Conservation (phyloP, 148 eudicot genomes). For the Beta vulgaris region DNA sequence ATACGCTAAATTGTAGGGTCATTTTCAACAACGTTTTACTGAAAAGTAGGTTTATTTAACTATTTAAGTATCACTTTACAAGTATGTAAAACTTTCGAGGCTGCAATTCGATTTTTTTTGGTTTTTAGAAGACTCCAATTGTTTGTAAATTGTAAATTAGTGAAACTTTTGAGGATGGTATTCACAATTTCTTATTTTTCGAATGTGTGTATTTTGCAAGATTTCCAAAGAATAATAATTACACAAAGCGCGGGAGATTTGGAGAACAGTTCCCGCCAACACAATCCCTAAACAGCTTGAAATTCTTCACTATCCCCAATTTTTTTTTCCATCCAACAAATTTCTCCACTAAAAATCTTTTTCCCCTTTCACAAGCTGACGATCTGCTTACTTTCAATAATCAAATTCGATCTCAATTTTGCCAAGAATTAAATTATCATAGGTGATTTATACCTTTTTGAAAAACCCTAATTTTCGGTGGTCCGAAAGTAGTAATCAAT, state of each 20-base stretch:
- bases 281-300: not conserved
- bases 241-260: slow-evolving; percentile 39
- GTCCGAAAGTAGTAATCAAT: slow-evolving; percentile 1
- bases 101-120: no score
- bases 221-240: no score
- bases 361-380: not conserved
- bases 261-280: slow-evolving; percentile 30
- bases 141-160: no score
- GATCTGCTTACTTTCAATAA: not conserved
- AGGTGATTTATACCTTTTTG: not conserved
- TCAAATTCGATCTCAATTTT: not conserved
- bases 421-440: not conserved
- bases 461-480: not conserved
- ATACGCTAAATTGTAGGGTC: no score
- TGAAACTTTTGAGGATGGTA: no score
- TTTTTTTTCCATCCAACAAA: not conserved
- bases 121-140: no score
- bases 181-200: no score
- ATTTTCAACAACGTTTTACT: no score
- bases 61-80: no score
- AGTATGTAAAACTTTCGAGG: no score
- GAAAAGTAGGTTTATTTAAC: no score
- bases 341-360: slow-evolving; percentile 3
- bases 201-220: no score
- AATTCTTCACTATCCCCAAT: not conserved